These are phyloP conservation scores for Pythium phragmitis DNA, from an alignment of 352 stramenopile genomes.

Conservation along the genomic window DNA sequence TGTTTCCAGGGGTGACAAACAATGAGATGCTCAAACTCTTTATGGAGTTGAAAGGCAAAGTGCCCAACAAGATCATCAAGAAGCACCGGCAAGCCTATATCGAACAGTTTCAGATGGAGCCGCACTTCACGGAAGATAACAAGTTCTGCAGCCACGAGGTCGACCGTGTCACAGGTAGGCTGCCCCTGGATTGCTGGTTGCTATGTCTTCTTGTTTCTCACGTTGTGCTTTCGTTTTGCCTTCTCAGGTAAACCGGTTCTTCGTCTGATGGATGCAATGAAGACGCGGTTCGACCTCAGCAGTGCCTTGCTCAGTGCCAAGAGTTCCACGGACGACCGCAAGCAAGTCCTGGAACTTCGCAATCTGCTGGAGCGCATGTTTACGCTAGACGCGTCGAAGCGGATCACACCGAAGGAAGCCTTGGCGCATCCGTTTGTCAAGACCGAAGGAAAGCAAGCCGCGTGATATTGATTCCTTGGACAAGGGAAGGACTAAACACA, in stretches of 20 bases:
- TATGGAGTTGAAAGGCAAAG: slow-evolving; percentile 94
- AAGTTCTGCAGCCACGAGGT: slow-evolving; percentile 84
- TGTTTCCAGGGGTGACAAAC: slow-evolving; percentile 97
- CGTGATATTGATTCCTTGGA: slow-evolving; percentile 5
- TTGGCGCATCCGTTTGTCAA: slow-evolving; percentile 63
- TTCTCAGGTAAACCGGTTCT: slow-evolving; percentile 40
- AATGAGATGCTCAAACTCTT: slow-evolving; percentile 98
- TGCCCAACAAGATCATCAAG: slow-evolving; percentile 86
- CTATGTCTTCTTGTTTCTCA: background rate
- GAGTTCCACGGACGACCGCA: slow-evolving; percentile 40
- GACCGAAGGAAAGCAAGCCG: slow-evolving; percentile 26
- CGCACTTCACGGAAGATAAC: slow-evolving; percentile 84
- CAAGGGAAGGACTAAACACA: slow-evolving; percentile 13
- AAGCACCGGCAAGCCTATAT: slow-evolving; percentile 76
- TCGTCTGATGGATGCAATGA: slow-evolving; percentile 42
- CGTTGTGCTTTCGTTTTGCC: background rate
- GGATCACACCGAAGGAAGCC: slow-evolving; percentile 52
- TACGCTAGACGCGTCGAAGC: slow-evolving; percentile 53
- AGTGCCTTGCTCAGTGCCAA: slow-evolving; percentile 37
- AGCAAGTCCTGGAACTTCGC: slow-evolving; percentile 38
- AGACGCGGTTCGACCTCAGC: slow-evolving; percentile 42
- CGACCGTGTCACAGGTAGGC: slow-evolving; percentile 74
- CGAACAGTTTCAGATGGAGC: slow-evolving; percentile 83
- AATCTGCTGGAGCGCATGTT: slow-evolving; percentile 76
- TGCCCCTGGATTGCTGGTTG: background rate